These are phyloP conservation scores for Zasmidium cellare DNA, from an alignment of 2,329 filamentous ascomycete species.

Conservation along the genomic window DNA sequence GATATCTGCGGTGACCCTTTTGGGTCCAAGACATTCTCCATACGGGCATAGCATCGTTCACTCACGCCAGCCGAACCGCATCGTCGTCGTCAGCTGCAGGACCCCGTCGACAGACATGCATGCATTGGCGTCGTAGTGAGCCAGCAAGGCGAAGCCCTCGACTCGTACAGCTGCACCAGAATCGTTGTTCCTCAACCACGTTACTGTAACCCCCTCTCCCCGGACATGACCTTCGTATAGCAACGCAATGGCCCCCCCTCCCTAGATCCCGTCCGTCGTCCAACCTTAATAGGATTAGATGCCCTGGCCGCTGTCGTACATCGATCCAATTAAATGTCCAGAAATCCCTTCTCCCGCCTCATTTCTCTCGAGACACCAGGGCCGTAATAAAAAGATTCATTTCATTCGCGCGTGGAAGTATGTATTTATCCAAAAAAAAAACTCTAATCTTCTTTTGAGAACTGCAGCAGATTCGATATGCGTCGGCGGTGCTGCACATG, in stretches of 20 bases:
- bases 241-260: no score
- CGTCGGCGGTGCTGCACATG: slow-evolving; percentile 8
- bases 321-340: background rate
- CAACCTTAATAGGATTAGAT: background rate
- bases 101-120: background rate
- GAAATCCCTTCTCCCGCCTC: no score
- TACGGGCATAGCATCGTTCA: background rate
- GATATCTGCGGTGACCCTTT: background rate
- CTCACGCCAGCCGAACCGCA: no score
- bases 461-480: slow-evolving; percentile 9
- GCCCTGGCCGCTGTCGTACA: background rate
- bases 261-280: background rate
- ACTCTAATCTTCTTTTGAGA: slow-evolving; percentile 7
- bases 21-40: background rate
- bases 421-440: no score
- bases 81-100: background rate
- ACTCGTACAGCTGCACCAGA: background rate
- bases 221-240: no score
- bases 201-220: no score
- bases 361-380: no score
- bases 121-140: background rate
- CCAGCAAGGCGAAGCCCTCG: background rate
- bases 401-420: no score
- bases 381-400: no score
- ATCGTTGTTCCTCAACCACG: no score